These are phyloP conservation scores for Eimeria necatrix DNA, from an alignment of 169 alveolate species.

Conservation along the genomic window DNA sequence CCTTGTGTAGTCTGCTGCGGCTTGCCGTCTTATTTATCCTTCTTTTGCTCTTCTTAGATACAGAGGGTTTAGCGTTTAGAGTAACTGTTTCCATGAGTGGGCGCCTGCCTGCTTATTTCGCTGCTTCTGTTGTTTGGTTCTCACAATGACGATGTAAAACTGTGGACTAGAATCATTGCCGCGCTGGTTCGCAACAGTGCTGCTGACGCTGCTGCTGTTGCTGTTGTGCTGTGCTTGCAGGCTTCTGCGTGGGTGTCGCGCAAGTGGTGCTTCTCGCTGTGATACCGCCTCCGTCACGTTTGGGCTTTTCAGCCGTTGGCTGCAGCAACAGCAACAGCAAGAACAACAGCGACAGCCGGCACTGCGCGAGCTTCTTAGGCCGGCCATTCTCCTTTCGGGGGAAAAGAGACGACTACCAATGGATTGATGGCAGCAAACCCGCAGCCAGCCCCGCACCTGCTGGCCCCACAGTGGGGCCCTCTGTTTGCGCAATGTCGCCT, in stretches of 20 bases:
- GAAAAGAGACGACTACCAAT: background rate
- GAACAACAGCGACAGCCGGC: constrained; percentile 9
- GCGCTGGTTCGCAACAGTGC: background rate
- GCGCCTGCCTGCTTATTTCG: background rate
- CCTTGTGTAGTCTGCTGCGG: no score
- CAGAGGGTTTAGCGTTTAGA: no score
- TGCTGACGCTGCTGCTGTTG: background rate
- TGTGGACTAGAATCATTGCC: no score
- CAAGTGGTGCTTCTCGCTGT: constrained; percentile 35
- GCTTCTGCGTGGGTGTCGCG: constrained; percentile 34
- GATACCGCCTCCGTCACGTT: constrained; percentile 44
- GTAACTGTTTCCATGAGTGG: background rate
- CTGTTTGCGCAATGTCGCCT: background rate
- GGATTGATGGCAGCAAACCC: background rate
- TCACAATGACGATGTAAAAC: no score
- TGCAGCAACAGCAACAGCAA: constrained; percentile 36
- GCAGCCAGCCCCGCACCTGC: constrained; percentile 9
- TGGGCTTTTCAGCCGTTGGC: constrained; percentile 20
- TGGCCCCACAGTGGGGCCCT: background rate
- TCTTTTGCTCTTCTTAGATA: no score
- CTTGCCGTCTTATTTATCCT: no score
- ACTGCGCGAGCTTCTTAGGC: background rate
- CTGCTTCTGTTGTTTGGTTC: background rate
- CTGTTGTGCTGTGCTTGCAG: background rate
- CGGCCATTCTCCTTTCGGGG: background rate